Base-by-base conservation (phyloP, 768 basidiomycete species). In the Mrakia hoshinonis region DNA sequence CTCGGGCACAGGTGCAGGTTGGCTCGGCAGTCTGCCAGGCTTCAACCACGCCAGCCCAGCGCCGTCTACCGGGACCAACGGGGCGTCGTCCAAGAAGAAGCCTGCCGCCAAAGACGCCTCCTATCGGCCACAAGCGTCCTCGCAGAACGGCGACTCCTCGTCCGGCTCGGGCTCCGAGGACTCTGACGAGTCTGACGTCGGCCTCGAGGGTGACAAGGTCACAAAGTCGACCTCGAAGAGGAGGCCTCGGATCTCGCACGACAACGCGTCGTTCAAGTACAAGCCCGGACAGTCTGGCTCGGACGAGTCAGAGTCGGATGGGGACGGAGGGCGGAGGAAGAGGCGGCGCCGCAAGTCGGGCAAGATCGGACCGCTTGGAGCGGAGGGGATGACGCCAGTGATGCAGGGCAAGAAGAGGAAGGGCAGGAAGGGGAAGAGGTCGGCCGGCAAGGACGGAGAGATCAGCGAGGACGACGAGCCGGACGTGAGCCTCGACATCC, bases 231-330 rank as follows among this genome's bases (percentile, higher is more conserved):
- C 67, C 7, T 52, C 60, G 1, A 60, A 47, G 13, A 49, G 70
- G 34, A 65, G 47, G 24, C 65, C 36, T 39, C 52, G 65, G n/a
- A n/a, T 67, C 34, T 72, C 68, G 38, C 31, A 71, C 36, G 51
- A 64, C 62, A 79, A 79, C 77, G 76, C 22, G 76, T 76, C 22
- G 69, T 81, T 15, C 75, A 77, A 7, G 77, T 79, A 29, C 69
- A 78, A 4, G 75, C 76, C 31, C 74, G 79, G 69, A 52, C 76
- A 7, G 70, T 68, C 72, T 2, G 66, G 49, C 73, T 15, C 70
- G 75, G 75, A 85, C 43, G 89, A 90, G 49, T 68, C 77, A 43
- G 86, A 87, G 63, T 80, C 81, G 63, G 82, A 81, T 1, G 84
- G 85, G 62, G 82, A 83, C 39, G 85, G 84, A 31, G 85, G 83